A percentile compares a stretch with the other conserved stretches of the same genome.
phyloP scores from a whole-genome alignment of 306 rosid species.

The Quercus parvula region DNA sequence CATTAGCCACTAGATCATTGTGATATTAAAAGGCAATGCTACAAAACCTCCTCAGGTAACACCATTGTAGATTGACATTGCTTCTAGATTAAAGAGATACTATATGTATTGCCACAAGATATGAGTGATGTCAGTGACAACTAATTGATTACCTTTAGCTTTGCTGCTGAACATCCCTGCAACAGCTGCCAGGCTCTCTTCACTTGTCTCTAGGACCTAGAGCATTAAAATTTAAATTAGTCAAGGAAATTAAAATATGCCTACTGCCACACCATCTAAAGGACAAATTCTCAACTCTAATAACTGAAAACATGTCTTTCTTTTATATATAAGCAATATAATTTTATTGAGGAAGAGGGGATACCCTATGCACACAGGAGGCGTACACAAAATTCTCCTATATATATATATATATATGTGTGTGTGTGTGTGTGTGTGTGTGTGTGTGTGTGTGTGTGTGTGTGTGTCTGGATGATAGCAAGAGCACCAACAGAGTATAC shows the following conservation, averaged over 20 bases:
- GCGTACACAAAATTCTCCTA: too few species aligned
- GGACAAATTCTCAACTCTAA: not conserved
- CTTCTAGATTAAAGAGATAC: not conserved
- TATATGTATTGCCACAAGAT: not conserved
- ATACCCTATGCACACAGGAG: too few species aligned
- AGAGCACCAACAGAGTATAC: not conserved
- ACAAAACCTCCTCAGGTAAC: not conserved
- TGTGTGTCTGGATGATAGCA: not conserved
- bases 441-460: too few species aligned
- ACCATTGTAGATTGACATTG: not conserved
- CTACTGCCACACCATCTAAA: not conserved
- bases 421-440: too few species aligned
- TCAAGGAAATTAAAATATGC: not conserved
- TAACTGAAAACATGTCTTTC: not conserved
- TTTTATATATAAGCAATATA: too few species aligned
- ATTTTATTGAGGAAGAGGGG: too few species aligned
- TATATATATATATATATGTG: too few species aligned
- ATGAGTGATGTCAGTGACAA: not conserved
- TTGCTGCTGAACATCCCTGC: constrained; percentile 99
- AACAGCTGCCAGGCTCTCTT: constrained; percentile 96
- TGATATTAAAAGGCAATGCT: not conserved
- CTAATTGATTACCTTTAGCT: constrained; percentile 79
- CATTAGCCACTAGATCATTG: not conserved
- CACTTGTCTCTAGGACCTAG: constrained; percentile 85
- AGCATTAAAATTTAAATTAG: constrained; percentile 19